A percentile compares a stretch with the other conserved stretches of the same genome.
phyloP scores from a whole-genome alignment of 176 grass and related monocot genomes.

The Hordeum marinum region DNA sequence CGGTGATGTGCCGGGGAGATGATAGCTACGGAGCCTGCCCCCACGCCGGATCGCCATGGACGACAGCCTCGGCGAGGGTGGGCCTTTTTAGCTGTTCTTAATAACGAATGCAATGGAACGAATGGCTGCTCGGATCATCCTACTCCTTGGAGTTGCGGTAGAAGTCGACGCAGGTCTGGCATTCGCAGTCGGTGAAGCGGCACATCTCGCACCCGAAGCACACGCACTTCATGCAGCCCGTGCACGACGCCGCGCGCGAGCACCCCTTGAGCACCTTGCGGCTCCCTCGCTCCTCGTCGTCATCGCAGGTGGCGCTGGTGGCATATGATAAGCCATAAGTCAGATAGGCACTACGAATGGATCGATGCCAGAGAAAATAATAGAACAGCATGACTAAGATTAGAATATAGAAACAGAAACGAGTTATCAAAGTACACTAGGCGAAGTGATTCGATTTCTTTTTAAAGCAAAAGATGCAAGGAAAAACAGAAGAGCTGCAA shows the following conservation, averaged over 20 bases:
- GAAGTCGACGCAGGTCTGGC: constrained; percentile 93
- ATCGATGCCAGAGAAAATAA: neutral
- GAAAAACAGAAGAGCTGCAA: neutral
- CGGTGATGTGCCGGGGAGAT: neutral
- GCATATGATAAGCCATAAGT: neutral
- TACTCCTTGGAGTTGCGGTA: constrained; percentile 55
- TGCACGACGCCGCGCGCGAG: constrained; percentile 58
- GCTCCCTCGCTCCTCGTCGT: constrained; percentile 87
- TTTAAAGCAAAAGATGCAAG: neutral
- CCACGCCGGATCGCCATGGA: neutral
- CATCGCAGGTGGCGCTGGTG: constrained; percentile 60
- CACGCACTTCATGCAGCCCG: constrained; percentile 83
- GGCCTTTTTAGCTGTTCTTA: neutral
- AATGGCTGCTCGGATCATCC: constrained; percentile 10
- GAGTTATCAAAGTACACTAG: neutral
- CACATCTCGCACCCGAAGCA: constrained; percentile 91
- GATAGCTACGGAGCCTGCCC: neutral
- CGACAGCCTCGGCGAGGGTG: neutral
- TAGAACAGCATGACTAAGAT: no score
- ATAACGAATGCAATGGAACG: constrained; percentile 21
- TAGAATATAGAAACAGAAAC: no score
- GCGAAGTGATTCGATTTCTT: neutral
- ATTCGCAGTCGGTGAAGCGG: constrained; percentile 84
- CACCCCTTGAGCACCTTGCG: constrained; percentile 85
- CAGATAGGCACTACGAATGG: neutral